phyloP scores from a whole-genome alignment of 2,329 filamentous ascomycete genomes.

The Tolypocladium amazonense region DNA sequence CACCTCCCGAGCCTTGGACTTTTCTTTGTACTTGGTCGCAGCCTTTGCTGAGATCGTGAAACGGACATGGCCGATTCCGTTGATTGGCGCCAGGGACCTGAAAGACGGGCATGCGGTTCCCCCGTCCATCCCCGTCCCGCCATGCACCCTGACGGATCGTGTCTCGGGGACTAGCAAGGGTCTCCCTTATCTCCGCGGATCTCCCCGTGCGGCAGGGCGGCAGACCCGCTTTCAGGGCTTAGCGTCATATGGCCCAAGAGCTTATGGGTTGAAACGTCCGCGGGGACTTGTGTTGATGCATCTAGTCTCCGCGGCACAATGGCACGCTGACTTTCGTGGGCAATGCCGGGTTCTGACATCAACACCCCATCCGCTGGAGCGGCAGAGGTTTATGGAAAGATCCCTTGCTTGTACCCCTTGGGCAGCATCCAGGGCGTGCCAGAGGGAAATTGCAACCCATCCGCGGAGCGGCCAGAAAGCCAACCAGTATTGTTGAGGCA shows the following conservation, averaged over 20 bases:
- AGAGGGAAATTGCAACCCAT: neutral
- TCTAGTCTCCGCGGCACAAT: neutral
- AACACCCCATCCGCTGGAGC: neutral
- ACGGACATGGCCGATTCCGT: neutral
- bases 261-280: neutral
- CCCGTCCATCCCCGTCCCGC: neutral
- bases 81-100: neutral
- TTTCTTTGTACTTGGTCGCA: neutral
- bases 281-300: neutral
- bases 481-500: neutral
- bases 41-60: neutral
- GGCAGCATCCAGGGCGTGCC: neutral
- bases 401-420: neutral
- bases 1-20: neutral
- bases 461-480: neutral
- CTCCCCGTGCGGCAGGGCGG: neutral
- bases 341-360: neutral
- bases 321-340: neutral
- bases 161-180: neutral
- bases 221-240: neutral
- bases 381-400: neutral
- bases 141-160: neutral
- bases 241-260: neutral
- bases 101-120: neutral
- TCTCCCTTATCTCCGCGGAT: neutral